Evolutionary conservation across 495 filamentous ascomycete genomes (phyloP).

Genomic region (Talaromyces ruber): DNA sequence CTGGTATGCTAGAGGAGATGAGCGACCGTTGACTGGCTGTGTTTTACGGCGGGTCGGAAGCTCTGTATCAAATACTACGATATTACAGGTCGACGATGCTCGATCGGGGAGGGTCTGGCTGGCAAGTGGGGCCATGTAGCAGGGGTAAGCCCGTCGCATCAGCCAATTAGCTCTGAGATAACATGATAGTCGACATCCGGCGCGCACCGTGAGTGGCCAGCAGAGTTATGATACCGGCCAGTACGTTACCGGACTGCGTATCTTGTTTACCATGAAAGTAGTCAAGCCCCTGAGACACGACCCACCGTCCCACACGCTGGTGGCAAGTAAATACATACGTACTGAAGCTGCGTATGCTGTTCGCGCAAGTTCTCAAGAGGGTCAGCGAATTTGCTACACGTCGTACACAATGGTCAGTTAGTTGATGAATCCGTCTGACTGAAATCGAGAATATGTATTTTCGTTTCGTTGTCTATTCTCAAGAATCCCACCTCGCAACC

Average conservation of each 20-base stretch:
- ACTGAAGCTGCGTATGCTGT: background rate
- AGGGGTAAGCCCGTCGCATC: background rate
- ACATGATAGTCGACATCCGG: background rate
- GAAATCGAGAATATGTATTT: background rate
- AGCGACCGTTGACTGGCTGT: background rate
- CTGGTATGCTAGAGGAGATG: background rate
- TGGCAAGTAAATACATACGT: background rate
- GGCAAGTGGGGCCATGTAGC: background rate
- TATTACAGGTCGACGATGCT: background rate
- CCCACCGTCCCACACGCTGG: background rate
- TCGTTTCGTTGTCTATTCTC: background rate
- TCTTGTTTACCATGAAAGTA: background rate
- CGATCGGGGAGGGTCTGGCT: background rate
- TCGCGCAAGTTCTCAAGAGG: background rate
- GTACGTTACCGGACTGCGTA: background rate
- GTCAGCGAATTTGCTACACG: background rate
- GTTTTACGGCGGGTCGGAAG: background rate
- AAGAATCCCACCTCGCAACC: background rate
- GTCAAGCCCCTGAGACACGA: slow-evolving; percentile 1
- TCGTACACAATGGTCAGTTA: too few relatives aligned
- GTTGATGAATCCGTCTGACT: background rate
- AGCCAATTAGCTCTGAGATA: background rate
- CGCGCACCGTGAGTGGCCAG: background rate
- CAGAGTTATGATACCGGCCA: background rate
- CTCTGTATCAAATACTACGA: background rate